Evolutionary conservation across 441 rosid genomes (phyloP).

Genomic region (Erysimum cheiri): DNA sequence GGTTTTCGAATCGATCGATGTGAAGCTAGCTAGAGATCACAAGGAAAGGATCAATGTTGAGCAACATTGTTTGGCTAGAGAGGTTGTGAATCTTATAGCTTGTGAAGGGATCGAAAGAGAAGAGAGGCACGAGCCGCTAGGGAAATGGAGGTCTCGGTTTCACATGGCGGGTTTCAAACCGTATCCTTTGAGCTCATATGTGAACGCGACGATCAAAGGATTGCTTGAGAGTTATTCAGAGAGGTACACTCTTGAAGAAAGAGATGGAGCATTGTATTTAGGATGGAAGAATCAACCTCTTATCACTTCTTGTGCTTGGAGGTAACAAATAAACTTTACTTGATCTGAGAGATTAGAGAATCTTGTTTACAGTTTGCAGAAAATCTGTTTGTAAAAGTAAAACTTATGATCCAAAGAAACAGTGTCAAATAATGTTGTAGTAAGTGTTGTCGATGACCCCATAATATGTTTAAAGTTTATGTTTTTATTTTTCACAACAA

Average conservation of each 20-base stretch:
- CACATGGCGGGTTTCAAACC: constrained; percentile 87
- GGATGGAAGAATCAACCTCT: constrained; percentile 89
- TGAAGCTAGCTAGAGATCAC: constrained; percentile 74
- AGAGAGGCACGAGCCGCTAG: constrained; percentile 83
- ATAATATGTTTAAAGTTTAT: constrained; percentile 21
- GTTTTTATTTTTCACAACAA: constrained; percentile 19
- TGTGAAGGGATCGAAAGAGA: constrained; percentile 92
- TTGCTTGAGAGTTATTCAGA: constrained; percentile 68
- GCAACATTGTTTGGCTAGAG: constrained; percentile 97
- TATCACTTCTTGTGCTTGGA: constrained; percentile 85
- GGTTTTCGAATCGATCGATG: constrained; percentile 81
- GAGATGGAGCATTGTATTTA: constrained; percentile 76
- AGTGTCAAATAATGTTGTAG: constrained; percentile 22
- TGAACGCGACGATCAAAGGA: constrained; percentile 74
- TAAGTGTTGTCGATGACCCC: constrained; percentile 32
- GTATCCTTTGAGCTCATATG: constrained; percentile 66
- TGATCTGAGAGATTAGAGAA: constrained; percentile 22
- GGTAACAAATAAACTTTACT: constrained; percentile 45
- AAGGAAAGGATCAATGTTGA: constrained; percentile 86
- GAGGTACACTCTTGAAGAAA: constrained; percentile 76
- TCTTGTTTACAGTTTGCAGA: constrained; percentile 15
- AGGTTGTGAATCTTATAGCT: constrained; percentile 87
- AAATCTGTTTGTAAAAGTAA: constrained; percentile 35
- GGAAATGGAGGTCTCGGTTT: constrained; percentile 88
- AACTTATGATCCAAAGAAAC: constrained; percentile 24